phyloP scores from a whole-genome alignment of 208 protist species.

The Balamuthia mandrillaris region DNA sequence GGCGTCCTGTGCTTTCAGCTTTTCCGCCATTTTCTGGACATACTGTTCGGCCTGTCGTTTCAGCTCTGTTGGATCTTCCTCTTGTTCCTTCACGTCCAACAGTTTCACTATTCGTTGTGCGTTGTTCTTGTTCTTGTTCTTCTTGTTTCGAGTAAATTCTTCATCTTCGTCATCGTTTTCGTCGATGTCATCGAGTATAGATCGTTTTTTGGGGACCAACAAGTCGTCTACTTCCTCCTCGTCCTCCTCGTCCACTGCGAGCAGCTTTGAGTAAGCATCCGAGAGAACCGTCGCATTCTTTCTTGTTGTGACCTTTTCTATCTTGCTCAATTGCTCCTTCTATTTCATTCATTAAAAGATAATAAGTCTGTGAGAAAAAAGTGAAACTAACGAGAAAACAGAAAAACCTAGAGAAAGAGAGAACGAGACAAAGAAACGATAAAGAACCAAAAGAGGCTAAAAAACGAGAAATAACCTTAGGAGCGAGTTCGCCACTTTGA shows the following conservation, averaged over 20 bases:
- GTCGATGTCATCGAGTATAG: too few species aligned
- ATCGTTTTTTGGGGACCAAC: too few species aligned
- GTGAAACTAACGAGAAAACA: not conserved
- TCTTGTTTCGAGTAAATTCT: not conserved
- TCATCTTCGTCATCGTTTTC: not conserved
- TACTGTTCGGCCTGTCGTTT: too few species aligned
- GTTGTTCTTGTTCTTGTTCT: not conserved
- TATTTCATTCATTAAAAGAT: not conserved
- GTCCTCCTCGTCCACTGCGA: not conserved
- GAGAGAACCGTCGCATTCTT: constrained; percentile 27
- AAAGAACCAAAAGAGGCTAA: not conserved
- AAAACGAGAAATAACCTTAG: constrained; percentile 39
- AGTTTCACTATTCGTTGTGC: not conserved
- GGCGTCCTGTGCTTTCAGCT: not conserved
- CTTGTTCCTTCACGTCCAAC: not conserved
- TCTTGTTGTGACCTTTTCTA: not conserved
- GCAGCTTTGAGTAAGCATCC: constrained; percentile 9
- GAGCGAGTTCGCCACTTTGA: not conserved
- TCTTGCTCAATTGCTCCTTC: not conserved
- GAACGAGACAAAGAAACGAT: not conserved
- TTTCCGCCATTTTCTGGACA: too few species aligned
- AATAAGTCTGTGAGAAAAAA: not conserved
- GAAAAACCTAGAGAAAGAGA: not conserved
- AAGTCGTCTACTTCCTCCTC: not conserved
- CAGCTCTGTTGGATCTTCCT: not conserved